Evolutionary conservation across 495 filamentous ascomycete genomes (phyloP).

Genomic region (Sabuloglossum arenarium): DNA sequence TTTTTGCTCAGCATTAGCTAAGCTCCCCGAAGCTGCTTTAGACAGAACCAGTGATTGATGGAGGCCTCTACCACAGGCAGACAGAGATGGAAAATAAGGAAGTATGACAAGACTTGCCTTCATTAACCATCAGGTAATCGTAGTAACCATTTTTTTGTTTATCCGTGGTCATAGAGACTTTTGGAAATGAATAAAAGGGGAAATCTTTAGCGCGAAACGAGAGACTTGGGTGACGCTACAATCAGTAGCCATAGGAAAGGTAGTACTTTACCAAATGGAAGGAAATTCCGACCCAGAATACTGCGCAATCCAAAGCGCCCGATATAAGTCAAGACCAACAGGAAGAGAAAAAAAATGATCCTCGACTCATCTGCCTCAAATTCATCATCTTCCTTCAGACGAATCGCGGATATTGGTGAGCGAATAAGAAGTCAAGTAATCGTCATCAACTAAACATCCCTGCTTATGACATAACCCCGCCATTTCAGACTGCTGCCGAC

Average conservation of each 20-base stretch:
- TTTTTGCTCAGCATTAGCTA: neutral
- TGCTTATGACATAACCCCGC: neutral
- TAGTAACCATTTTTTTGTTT: neutral
- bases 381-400: neutral
- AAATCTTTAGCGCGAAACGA: neutral
- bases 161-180: neutral
- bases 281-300: neutral
- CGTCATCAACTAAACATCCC: neutral
- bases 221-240: neutral
- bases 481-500: neutral
- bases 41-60: neutral
- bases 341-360: neutral
- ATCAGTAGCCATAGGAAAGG: neutral
- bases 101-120: neutral
- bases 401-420: neutral
- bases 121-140: conserved; percentile 1
- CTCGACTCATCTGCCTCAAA: neutral
- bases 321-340: neutral
- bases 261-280: neutral
- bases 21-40: neutral
- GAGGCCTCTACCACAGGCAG: neutral
- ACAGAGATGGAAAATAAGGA: neutral
- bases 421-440: neutral
- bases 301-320: neutral
- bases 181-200: neutral